Conservation (phyloP, 208 protist genomes). For the Acanthamoeba lenticulata region DNA sequence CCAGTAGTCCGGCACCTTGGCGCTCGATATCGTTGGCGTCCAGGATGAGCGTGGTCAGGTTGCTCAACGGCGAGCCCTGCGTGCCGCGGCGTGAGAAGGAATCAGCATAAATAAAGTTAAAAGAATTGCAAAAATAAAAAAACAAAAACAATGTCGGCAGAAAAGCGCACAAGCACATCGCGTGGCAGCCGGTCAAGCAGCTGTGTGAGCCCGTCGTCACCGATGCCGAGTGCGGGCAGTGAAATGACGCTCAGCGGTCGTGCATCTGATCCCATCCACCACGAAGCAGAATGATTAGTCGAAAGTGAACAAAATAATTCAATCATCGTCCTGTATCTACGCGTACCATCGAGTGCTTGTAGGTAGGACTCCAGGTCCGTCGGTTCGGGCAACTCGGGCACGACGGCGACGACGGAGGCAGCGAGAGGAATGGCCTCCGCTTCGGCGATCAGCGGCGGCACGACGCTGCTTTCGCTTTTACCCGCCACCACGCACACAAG, state of each 20-base stretch:
- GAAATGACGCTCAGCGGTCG: not conserved
- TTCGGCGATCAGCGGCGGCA: not conserved
- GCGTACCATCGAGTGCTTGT: not conserved
- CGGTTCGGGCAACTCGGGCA: not conserved
- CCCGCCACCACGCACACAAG: not conserved
- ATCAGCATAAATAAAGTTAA: too few species aligned
- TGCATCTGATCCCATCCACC: not conserved
- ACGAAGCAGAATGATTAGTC: not conserved
- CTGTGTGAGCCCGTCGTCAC: not conserved
- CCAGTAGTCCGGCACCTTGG: not conserved
- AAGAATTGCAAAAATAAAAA: too few species aligned
- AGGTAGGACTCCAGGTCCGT: not conserved
- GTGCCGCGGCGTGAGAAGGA: too few species aligned
- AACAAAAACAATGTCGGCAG: too few species aligned
- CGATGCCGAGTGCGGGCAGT: not conserved
- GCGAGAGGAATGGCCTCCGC: too few species aligned
- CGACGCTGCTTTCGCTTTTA: not conserved
- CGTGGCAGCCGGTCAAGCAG: not conserved
- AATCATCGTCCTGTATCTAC: too few species aligned
- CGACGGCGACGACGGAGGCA: not conserved
- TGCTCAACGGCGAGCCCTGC: too few species aligned
- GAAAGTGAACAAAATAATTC: not conserved
- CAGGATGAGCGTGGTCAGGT: not conserved
- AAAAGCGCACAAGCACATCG: too few species aligned
- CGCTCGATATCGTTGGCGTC: constrained; percentile 34